Evolutionary conservation across 345 rosid species (phyloP), one percentile per base, ranked within the genome.

Genomic region (Carallia brachiata): DNA sequence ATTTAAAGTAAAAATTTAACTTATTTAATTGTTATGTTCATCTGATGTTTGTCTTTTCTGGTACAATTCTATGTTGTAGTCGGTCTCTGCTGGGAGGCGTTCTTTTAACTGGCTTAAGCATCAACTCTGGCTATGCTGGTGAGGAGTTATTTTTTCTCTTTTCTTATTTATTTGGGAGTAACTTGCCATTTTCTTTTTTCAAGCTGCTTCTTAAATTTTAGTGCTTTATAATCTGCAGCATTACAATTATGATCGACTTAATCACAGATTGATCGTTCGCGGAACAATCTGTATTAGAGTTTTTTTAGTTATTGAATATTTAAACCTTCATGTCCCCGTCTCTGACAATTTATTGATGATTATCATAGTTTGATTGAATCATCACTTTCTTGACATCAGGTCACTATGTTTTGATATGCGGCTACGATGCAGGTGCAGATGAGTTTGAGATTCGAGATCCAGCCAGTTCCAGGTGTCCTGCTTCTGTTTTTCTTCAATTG

Each of bases 371-470:
- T 67, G 53, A 39, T 50, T 59, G 48, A 15, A 30, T 18, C 15
- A 30, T 9, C 15, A 36, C 36, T 67, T 55, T 67, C 28, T 1
- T 36, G 28, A 52, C 61, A 65, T 69, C 68, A 95, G 99, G 99
- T 79, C 99, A 95, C 70, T 90, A 95, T 70, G 81, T 95, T 19
- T 79, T 95, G 77, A 90, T 92, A 78, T 92, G 97, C 47, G 97
- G 98, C 74, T 95, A 92, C 68, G 96, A 92, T 70, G 78, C 91
- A 39, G 73, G 44, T 32, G 73, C 76, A 12, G 91, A 96, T 74
- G 98, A 90, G 84, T 96, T 92, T 61, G 98, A 96, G 85, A 96
- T 96, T 64, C 89, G 94, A 81, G 97, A 96, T 82, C 99, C 99
- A 60, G 96, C 97, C 68, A 86, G 91, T 89, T 79, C 94, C 71